Evolutionary conservation across 768 basidiomycete genomes (phyloP), one percentile per base, ranked within the genome.

Genomic region (Mycena latifolia): DNA sequence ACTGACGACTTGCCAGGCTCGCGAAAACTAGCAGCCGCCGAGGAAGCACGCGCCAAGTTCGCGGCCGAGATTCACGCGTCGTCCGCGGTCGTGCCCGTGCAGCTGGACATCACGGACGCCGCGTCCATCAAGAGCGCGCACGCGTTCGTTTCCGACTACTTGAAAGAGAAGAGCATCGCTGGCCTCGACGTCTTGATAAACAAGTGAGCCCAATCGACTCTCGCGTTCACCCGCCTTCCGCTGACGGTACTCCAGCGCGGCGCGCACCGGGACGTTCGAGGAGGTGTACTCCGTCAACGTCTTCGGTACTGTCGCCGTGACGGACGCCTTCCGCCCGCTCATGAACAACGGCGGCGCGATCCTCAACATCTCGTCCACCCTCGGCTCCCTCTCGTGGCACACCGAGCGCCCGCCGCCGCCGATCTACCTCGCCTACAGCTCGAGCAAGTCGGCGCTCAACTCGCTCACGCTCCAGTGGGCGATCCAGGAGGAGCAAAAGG

Each of bases 161-260:
- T 55, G 18, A 5, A 45, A 37, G 27, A n/a, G 15, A 29, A 55
- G 37, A 15, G 15, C 25, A 9, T 41, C 41, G 2, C 27, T 1
- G 41, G 39, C 9, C 55, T 55, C 39, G 55, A 55, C 35, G 62
- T 63, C 17, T 12, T 63, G 9, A 28, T 68, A 15, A 68, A 68
- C 62, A 68, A 68, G 67, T 64, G 25, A 52, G 51, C 22, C 12
- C n/a, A n/a, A n/a, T n/a, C n/a, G n/a, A n/a, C n/a, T n/a, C n/a
- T 9, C 5, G 3, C 7, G 1, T 5, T 5, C 6, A 47, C 20
- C 15, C 22, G n/a, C 6, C n/a, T 27, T n/a, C 31, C n/a, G 29
- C 4, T 15, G 39, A 31, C 17, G 20, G 20, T 27, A 33, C 3
- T 33, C 29, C 29, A 63, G 61, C 46, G 28, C 17, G 29, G 41